phyloP scores from a whole-genome alignment of 768 basidiomycete species.

The Leccinum subgranulosum region DNA sequence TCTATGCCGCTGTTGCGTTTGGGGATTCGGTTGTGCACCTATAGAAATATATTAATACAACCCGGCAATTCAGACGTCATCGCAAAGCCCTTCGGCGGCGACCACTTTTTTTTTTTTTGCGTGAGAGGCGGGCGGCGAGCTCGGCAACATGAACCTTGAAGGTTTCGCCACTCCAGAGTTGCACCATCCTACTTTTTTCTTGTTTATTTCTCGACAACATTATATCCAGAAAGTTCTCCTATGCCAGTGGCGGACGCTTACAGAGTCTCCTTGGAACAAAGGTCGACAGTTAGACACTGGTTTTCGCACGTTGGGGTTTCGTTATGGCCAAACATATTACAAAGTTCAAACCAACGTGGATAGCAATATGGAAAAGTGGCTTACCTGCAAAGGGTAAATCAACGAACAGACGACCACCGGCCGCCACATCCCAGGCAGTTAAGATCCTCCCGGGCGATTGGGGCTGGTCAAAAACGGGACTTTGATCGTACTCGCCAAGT shows the following conservation, averaged over 20 bases:
- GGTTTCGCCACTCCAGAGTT: background rate
- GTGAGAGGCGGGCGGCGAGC: slow-evolving; percentile 1
- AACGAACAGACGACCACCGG: background rate
- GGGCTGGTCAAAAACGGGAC: background rate
- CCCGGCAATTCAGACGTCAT: background rate
- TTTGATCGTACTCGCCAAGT: background rate
- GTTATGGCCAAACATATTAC: background rate
- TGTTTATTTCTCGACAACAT: background rate
- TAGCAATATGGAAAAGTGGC: background rate
- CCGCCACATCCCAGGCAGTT: background rate
- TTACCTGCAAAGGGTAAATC: slow-evolving; percentile 5
- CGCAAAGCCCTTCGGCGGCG: background rate
- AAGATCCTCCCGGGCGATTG: too few species aligned
- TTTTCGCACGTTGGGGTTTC: background rate
- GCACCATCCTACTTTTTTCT: background rate
- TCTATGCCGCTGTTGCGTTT: background rate
- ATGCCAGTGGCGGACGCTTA: background rate
- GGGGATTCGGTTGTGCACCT: background rate
- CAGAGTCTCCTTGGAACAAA: background rate
- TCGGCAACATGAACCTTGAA: background rate
- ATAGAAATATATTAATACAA: background rate
- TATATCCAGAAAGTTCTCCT: background rate
- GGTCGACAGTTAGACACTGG: background rate
- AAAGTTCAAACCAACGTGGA: background rate
- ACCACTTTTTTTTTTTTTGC: background rate